phyloP scores from a whole-genome alignment of 768 basidiomycete genomes.

The Calocera cornea region DNA sequence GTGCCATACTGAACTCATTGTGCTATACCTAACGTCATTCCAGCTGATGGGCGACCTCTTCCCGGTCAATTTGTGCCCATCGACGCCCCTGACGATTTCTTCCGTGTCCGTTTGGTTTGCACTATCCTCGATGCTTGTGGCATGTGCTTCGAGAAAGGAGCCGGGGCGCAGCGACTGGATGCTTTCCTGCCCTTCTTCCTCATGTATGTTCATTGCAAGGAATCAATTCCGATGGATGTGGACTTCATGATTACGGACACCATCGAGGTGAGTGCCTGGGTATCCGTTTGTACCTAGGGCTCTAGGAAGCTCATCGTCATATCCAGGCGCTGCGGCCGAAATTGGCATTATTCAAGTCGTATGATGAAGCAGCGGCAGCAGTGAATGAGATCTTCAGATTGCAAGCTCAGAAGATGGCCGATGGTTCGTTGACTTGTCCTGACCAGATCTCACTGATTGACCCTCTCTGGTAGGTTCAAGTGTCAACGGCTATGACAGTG shows the following conservation, averaged over 20 bases:
- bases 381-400: conserved; percentile 81
- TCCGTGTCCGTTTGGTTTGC: conserved; percentile 83
- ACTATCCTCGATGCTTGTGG: conserved; percentile 89
- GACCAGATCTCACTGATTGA: background rate
- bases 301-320: conserved; percentile 6
- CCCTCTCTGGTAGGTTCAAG: conserved; percentile 29
- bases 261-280: conserved; percentile 59
- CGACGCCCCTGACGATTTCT: conserved; percentile 93
- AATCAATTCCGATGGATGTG: conserved; percentile 86
- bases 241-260: conserved; percentile 96
- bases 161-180: conserved; percentile 84
- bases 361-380: conserved; percentile 73
- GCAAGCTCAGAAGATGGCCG: conserved; percentile 47
- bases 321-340: conserved; percentile 76
- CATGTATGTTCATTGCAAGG: conserved; percentile 84
- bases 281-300: background rate
- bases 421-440: conserved; percentile 23
- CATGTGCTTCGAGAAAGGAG: conserved; percentile 92
- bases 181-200: conserved; percentile 88
- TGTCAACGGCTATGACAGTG: conserved; percentile 44
- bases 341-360: conserved; percentile 48
- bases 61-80: conserved; percentile 60
- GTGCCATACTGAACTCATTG: conserved; percentile 22
- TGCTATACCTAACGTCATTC: conserved; percentile 12
- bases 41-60: conserved; percentile 80